A percentile compares a stretch with the other conserved stretches of the same genome.
Conservation (phyloP, 768 basidiomycete species). For the Pleurotus djamor region DNA sequence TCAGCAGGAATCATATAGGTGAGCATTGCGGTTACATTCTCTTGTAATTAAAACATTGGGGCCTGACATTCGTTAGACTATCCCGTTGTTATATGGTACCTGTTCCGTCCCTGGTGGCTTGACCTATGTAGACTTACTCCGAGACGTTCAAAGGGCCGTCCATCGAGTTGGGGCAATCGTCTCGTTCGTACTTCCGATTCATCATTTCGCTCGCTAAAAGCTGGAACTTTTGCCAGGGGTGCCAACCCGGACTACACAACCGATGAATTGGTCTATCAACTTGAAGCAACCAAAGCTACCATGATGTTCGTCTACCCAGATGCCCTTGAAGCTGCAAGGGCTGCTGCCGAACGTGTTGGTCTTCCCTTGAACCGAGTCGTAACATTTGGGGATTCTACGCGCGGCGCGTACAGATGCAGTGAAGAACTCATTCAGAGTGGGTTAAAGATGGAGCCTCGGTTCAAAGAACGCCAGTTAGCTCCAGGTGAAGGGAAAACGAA, state of each 20-base stretch:
- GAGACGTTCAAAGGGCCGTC: conserved; percentile 11
- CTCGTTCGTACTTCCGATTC: conserved; percentile 11
- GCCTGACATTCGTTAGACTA: conserved; percentile 36
- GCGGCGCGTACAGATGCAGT: conserved; percentile 16
- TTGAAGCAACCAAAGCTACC: conserved; percentile 26
- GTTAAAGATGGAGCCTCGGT: conserved; percentile 30
- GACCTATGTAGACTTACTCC: not conserved
- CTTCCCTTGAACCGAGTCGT: conserved; percentile 41
- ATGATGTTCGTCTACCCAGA: conserved; percentile 49
- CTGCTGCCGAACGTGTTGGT: conserved; percentile 34
- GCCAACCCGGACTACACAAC: conserved; percentile 13
- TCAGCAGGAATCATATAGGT: conserved; percentile 70
- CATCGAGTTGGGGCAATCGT: conserved; percentile 21
- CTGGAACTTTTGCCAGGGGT: not conserved
- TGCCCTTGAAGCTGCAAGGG: conserved; percentile 34
- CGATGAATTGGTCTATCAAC: conserved; percentile 13
- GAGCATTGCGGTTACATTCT: conserved; percentile 10
- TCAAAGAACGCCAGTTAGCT: conserved; percentile 46
- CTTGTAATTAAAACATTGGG: not conserved
- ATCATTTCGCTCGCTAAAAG: not conserved
- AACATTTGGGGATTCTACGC: conserved; percentile 29
- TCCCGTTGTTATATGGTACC: conserved; percentile 43
- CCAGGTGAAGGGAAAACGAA: conserved; percentile 68
- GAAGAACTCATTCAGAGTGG: conserved; percentile 50
- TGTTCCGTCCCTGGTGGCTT: not conserved